Evolutionary conservation across 371 early-diverging fungal genomes (phyloP).

Genomic region (Mucor racemosus): DNA sequence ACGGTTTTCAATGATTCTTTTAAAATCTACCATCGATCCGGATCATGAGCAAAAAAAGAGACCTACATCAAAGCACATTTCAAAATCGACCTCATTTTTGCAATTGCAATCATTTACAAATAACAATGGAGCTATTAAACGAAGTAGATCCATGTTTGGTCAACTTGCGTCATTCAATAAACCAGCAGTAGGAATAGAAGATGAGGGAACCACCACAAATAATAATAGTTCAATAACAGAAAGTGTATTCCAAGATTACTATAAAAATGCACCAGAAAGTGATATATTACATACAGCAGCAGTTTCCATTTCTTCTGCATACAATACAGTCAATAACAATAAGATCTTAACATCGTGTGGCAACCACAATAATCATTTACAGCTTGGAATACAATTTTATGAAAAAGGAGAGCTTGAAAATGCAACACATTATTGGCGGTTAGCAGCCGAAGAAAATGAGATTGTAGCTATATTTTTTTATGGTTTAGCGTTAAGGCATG

Average conservation of each 20-base stretch:
- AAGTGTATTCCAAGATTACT: background rate
- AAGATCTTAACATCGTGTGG: background rate
- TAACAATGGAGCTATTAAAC: slow-evolving; percentile 1
- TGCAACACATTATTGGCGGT: slow-evolving; percentile 78
- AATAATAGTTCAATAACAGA: background rate
- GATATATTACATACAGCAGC: slow-evolving; percentile 18
- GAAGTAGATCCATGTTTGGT: slow-evolving; percentile 26
- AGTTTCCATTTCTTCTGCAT: slow-evolving; percentile 15
- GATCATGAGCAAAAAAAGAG: slow-evolving; percentile 2
- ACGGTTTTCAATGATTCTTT: slow-evolving; percentile 3
- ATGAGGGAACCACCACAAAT: background rate
- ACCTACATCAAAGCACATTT: slow-evolving; percentile 1
- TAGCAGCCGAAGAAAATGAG: slow-evolving; percentile 71
- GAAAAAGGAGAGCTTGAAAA: slow-evolving; percentile 64
- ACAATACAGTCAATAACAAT: background rate
- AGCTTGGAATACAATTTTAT: slow-evolving; percentile 10
- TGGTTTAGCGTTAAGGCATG: slow-evolving; percentile 88
- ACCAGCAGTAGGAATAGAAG: background rate
- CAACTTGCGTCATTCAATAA: slow-evolving; percentile 5
- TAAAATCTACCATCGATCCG: background rate
- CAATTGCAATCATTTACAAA: slow-evolving; percentile 8
- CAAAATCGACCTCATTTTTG: slow-evolving; percentile 23
- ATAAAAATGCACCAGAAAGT: background rate
- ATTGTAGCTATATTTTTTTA: slow-evolving; percentile 84
- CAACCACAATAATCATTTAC: slow-evolving; percentile 6